Conservation (phyloP, 2,329 filamentous ascomycete species). For the Pestalotiopsis sp. region DNA sequence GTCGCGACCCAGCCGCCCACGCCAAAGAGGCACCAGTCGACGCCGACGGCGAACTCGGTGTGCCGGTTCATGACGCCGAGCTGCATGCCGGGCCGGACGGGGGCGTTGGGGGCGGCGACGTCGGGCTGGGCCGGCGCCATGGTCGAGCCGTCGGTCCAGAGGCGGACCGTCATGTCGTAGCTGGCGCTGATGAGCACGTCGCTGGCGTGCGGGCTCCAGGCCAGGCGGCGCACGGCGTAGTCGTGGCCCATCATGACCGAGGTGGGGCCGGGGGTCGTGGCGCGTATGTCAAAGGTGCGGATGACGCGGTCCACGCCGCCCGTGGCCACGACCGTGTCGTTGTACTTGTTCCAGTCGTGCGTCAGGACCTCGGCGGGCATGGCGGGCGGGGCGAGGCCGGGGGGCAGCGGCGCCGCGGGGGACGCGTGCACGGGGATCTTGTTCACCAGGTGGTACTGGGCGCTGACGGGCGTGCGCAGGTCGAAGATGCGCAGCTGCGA, state of each 20-base stretch:
- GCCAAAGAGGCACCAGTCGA: conserved; percentile 98
- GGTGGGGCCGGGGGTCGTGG: conserved; percentile 71
- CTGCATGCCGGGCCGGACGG: conserved; percentile 63
- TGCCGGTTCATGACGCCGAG: conserved; percentile 88
- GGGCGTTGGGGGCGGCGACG: conserved; percentile 20
- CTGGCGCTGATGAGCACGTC: conserved; percentile 86
- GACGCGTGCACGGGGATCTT: conserved; percentile 82
- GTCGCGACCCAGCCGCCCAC: conserved; percentile 94
- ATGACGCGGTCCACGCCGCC: conserved; percentile 87
- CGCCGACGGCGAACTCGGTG: conserved; percentile 93
- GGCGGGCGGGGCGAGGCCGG: conserved; percentile 35
- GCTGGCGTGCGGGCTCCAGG: conserved; percentile 93
- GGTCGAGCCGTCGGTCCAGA: conserved; percentile 79
- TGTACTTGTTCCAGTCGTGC: conserved; percentile 99
- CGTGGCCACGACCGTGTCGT: conserved; percentile 79
- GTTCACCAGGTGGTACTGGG: conserved; percentile 83
- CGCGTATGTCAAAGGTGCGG: conserved; percentile 87
- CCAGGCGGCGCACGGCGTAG: conserved; percentile 83
- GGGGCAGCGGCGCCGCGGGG: conserved; percentile 46
- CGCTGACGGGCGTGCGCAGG: conserved; percentile 80
- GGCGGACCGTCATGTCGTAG: conserved; percentile 96
- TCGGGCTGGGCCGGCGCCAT: conserved; percentile 33
- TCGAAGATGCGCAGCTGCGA: conserved; percentile 90
- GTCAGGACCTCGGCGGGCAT: conserved; percentile 84
- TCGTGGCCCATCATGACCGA: conserved; percentile 81